phyloP scores from a whole-genome alignment of 2,329 filamentous ascomycete genomes.

The Trichoderma koningiopsis region DNA sequence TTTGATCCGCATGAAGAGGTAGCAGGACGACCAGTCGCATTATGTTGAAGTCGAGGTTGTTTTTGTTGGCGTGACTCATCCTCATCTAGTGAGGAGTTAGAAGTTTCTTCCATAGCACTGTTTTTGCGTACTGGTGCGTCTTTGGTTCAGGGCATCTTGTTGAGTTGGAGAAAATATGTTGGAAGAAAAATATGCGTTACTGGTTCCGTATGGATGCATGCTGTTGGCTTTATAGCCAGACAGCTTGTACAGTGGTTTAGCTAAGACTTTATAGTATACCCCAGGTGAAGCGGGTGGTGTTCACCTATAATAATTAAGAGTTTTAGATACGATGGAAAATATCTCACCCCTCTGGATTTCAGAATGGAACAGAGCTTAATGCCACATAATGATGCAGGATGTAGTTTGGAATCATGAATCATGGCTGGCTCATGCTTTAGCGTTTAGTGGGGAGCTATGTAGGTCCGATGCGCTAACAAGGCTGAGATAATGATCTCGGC shows the following conservation, averaged over 20 bases:
- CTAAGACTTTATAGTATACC: slow-evolving; percentile 44
- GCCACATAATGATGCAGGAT: background rate
- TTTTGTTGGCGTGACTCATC: background rate
- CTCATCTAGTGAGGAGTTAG: slow-evolving; percentile 29
- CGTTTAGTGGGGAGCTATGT: slow-evolving; percentile 19
- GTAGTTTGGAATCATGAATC: background rate
- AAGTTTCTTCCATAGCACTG: slow-evolving; percentile 31
- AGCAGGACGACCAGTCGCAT: slow-evolving; percentile 6
- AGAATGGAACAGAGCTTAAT: background rate
- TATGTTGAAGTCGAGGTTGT: slow-evolving; percentile 1
- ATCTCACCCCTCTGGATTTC: background rate
- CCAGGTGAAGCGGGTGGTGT: slow-evolving; percentile 40
- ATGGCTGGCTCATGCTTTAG: slow-evolving; percentile 2
- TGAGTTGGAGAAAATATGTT: slow-evolving; percentile 29
- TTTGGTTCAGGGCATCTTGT: slow-evolving; percentile 24
- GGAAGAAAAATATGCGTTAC: slow-evolving; percentile 30
- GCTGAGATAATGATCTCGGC: slow-evolving; percentile 24
- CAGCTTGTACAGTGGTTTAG: slow-evolving; percentile 39
- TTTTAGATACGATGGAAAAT: background rate
- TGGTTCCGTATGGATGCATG: slow-evolving; percentile 31
- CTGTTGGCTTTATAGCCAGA: slow-evolving; percentile 27
- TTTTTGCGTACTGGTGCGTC: slow-evolving; percentile 31
- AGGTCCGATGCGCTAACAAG: slow-evolving; percentile 22
- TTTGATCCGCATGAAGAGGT: background rate
- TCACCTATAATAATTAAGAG: slow-evolving; percentile 3